phyloP scores from a whole-genome alignment of 352 stramenopile species.

The Aphanomyces stellatus region DNA sequence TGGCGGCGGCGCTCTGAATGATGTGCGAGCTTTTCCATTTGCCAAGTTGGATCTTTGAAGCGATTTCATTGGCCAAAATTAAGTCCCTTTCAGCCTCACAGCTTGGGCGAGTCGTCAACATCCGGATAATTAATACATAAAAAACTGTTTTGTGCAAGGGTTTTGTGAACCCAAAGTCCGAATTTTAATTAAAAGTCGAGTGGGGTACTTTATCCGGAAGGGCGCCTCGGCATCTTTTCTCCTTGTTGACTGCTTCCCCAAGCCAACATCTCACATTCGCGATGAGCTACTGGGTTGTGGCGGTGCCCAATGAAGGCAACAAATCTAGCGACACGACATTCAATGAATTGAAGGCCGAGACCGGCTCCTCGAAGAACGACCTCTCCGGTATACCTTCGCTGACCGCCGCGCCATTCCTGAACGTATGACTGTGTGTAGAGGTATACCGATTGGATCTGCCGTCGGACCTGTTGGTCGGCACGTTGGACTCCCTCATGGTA shows the following conservation, averaged over 20 bases:
- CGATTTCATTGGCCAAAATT: constrained; percentile 11
- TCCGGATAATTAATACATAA: constrained; percentile 5
- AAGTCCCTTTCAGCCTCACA: not conserved
- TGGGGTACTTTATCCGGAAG: no score
- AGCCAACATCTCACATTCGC: not conserved
- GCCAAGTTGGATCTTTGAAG: not conserved
- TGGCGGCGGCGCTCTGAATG: no score
- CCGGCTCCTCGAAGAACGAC: constrained; percentile 68
- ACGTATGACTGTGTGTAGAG: constrained; percentile 26
- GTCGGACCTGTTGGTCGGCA: constrained; percentile 92
- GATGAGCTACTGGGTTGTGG: constrained; percentile 69
- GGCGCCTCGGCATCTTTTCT: no score
- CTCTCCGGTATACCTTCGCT: constrained; percentile 54
- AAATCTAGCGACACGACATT: constrained; percentile 78
- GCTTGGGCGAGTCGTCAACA: not conserved
- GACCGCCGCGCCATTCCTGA: no score
- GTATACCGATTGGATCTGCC: constrained; percentile 86
- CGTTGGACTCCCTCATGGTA: constrained; percentile 96
- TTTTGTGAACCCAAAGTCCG: no score
- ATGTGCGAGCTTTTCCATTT: no score
- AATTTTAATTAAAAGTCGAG: not conserved
- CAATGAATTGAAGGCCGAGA: constrained; percentile 78
- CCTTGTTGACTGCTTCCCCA: no score
- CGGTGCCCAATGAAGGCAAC: constrained; percentile 75
- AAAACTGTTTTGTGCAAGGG: no score